Conservation (phyloP, 345 rosid species). For the Sisymbrium irio region DNA sequence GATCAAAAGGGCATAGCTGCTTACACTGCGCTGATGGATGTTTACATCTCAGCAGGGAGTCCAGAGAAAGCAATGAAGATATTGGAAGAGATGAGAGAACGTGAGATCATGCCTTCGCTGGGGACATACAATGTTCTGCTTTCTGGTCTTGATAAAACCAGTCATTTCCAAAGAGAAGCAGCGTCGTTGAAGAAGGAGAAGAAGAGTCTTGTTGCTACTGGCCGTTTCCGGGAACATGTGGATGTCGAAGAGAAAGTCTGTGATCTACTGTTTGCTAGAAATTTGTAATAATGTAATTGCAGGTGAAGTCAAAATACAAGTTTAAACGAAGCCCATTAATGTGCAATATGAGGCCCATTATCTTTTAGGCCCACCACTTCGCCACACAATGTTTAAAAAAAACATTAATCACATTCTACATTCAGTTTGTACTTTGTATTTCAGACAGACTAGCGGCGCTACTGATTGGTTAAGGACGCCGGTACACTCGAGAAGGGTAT, state of each 20-base stretch:
- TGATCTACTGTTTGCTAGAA: neutral
- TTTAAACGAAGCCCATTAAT: constrained; percentile 1
- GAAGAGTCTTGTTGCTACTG: constrained; percentile 42
- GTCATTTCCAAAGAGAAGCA: constrained; percentile 46
- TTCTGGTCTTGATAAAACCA: constrained; percentile 60
- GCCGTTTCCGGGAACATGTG: constrained; percentile 34
- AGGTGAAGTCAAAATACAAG: neutral
- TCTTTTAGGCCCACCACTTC: neutral
- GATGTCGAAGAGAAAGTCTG: neutral
- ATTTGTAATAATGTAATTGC: neutral
- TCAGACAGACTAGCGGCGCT: neutral
- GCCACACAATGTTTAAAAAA: neutral
- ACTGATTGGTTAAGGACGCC: neutral
- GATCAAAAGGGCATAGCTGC: constrained; percentile 62
- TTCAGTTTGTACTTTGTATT: neutral
- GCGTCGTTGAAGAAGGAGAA: constrained; percentile 59
- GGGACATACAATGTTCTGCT: constrained; percentile 70
- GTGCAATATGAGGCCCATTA: neutral
- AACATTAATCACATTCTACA: neutral
- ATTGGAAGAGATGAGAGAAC: constrained; percentile 51
- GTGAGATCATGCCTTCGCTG: constrained; percentile 52
- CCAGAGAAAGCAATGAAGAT: constrained; percentile 66
- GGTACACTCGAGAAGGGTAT: neutral
- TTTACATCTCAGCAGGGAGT: constrained; percentile 69
- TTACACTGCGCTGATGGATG: constrained; percentile 66